Evolutionary conservation across 768 basidiomycete genomes (phyloP), one percentile per base, ranked within the genome.

Genomic region (Daedalea quercina): DNA sequence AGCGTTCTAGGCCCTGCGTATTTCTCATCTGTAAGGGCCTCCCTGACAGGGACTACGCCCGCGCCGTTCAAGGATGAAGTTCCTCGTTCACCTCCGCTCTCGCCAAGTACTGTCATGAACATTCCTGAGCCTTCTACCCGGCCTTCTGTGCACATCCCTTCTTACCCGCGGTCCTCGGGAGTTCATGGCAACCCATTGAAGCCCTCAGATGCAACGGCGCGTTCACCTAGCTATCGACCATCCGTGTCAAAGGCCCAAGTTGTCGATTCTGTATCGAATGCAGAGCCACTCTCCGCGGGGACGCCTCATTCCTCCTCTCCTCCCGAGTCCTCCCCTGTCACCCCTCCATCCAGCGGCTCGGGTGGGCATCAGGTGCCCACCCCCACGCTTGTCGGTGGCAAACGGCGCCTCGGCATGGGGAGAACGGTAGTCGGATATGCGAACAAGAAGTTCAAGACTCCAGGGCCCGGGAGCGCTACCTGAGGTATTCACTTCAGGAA

Each of bases 371-470:
- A 9, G 4, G 11, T 26, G 3, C 25, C 46, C 24, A 13, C 25
- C 24, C 25, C 33, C 25, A 23, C 28, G 31, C 33, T 31, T 15
- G 46, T 31, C 46, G 19, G 31, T 3, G 31, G 46, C 31, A 85
- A 84, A 59, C 73, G 82, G 53, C 72, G 82, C 42, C 67, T 85
- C 49, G 85, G 85, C 0, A 84, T 85, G 82, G 81, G 81, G 17
- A 70, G 78, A 58, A 64, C 65, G 3, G 66, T 65, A 7, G 66
- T 57, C 23, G 78, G 79, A 3, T 85, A 85, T 61, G 59, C 78
- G 22, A 87, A 85, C 65, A 87, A 85, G 67, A 85, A 82, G 67
- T 85, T 85, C 73, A 85, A 84, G 66, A 63, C 70, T n/a, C 82
- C 52, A 7, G 37, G 44, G n/a, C n/a, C n/a, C 23, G 34, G 13